Percentiles rank a stretch among this genome's conserved stretches.
phyloP scores from a whole-genome alignment of 2,329 filamentous ascomycete genomes.

The Ascochyta koolunga region DNA sequence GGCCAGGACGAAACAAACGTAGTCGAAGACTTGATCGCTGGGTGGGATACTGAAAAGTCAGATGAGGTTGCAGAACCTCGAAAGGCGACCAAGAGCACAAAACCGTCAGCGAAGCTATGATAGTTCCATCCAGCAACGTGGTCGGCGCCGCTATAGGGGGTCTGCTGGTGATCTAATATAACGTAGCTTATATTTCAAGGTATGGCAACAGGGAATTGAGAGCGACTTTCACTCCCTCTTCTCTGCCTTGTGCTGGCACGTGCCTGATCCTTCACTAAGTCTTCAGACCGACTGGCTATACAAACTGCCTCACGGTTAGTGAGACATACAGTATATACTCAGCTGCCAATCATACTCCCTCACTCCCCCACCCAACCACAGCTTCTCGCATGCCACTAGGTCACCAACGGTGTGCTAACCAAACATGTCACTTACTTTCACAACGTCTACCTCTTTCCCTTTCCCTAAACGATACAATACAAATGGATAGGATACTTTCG shows the following conservation, averaged over 20 bases:
- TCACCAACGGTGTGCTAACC: background rate
- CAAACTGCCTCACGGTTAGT: background rate
- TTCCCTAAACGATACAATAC: no score
- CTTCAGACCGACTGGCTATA: no score
- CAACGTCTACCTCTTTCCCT: background rate
- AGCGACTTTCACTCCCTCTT: no score
- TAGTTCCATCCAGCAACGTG: no score
- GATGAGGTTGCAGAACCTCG: constrained; percentile 1
- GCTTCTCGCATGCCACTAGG: background rate
- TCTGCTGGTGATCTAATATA: no score
- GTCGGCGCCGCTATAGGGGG: no score
- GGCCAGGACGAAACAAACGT: constrained; percentile 44
- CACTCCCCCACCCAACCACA: background rate
- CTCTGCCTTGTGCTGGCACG: no score
- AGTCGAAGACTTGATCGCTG: constrained; percentile 43
- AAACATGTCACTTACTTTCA: background rate
- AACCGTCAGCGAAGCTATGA: background rate
- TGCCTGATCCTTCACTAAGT: no score
- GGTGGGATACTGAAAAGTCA: constrained; percentile 28
- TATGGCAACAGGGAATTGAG: no score
- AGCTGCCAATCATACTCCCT: background rate
- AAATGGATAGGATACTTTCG: background rate
- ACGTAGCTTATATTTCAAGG: no score
- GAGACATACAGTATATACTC: background rate
- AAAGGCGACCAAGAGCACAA: background rate